Evolutionary conservation across 768 basidiomycete genomes (phyloP).

Genomic region (Pisolithus microcarpus): DNA sequence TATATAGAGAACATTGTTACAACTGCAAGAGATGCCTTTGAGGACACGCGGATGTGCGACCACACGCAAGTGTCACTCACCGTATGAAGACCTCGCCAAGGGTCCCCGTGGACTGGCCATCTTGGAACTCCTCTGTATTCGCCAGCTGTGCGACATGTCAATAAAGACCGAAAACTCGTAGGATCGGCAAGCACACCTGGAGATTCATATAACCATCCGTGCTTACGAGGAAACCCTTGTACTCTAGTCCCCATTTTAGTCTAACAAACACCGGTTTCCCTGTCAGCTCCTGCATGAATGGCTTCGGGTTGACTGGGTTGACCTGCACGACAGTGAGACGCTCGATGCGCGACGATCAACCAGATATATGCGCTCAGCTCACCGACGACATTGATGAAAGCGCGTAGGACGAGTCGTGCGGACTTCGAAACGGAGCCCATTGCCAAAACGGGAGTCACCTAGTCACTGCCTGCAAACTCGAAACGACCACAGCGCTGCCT

Average conservation of each 20-base stretch:
- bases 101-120: conserved; percentile 90
- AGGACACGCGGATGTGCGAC: conserved; percentile 1
- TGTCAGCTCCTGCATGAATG: conserved; percentile 96
- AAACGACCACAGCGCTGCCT: too few relatives aligned
- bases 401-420: conserved; percentile 14
- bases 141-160: conserved; percentile 55
- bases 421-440: conserved; percentile 31
- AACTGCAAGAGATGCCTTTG: conserved; percentile 37
- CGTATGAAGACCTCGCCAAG: conserved; percentile 99
- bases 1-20: conserved; percentile 95
- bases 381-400: conserved; percentile 50
- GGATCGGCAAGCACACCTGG: conserved; percentile 50
- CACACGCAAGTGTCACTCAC: conserved; percentile 36
- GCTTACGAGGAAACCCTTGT: conserved; percentile 97
- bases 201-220: conserved; percentile 99
- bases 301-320: conserved; percentile 96
- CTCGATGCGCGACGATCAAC: not conserved
- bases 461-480: not conserved
- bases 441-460: conserved; percentile 11
- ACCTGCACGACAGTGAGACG: conserved; percentile 40
- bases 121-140: conserved; percentile 98
- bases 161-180: not conserved
- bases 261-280: conserved; percentile 93
- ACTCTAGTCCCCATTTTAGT: conserved; percentile 98
- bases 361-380: conserved; percentile 35